Evolutionary conservation across 169 alveolate genomes (phyloP), one percentile per base, ranked within the genome.

Genomic region (Plasmodium cynomolgi): DNA sequence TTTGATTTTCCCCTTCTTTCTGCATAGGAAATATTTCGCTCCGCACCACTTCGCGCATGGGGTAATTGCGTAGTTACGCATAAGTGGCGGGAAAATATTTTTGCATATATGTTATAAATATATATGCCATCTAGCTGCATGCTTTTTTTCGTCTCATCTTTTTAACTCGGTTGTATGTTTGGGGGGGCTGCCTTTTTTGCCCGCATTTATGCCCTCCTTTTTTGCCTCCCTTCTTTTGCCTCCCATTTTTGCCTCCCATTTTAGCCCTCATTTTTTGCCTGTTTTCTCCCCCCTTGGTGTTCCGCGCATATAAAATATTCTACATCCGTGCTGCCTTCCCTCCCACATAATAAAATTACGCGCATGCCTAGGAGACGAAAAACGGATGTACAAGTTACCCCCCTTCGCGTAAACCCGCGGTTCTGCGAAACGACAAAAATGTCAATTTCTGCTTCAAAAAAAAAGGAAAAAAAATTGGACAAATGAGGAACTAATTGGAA

Each of bases 121-220:
- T 62, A 62, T 62, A 13, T 62, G 15, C 26, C 15, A 6, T 62
- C 33, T 62, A 62, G 17, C 15, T 26, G 13, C 15, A n/a, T 62
- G 26, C 56, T 13, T 44, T 44, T 44, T 44, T 29, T 2, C 68
- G 29, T 81, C 34, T 54, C 79, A 29, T 50, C 68, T 29, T 79
- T 81, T 81, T 26, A 81, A 31, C 56, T 8, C 79, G 34, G 44
- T 50, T 81, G 77, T 50, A 54, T 81, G 88, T 29, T 81, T 50
- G 9, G 20, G 20, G 20, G 9, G 20, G 26, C 41, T 74, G 15
- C 50, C 37, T 26, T 68, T 13, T 75, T 75, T 33, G 54, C 8
- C 54, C 54, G 54, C 54, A 41, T 41, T 13, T 75, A 26, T 33
- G 54, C 8, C 54, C 54, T 13, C 54, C 3, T 41, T 37, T 37